Conservation (phyloP, 345 rosid species). For the sweet orange (Citrus sinensis) region DVS_A1.0 CM039162.1:29643001-29643500, state of each 20-base stretch:
- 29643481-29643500: constrained; percentile 27
- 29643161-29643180: constrained; percentile 40
- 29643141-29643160: neutral
- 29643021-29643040: constrained; percentile 38
- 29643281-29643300: constrained; percentile 56
- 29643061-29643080: too few species aligned
- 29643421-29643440: too few species aligned
- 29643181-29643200: constrained; percentile 26
- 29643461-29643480: too few species aligned
- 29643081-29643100: too few species aligned
- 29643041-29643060: constrained; percentile 3
- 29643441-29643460: too few species aligned
- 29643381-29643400: too few species aligned
- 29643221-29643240: constrained; percentile 30
- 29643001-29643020: constrained; percentile 36
- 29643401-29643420: too few species aligned
- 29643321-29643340: constrained; percentile 32
- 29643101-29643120: neutral
- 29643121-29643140: neutral
- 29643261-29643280: constrained; percentile 48
- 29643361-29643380: neutral
- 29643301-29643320: neutral
- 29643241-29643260: constrained; percentile 42
- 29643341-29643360: constrained; percentile 42
- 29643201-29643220: constrained; percentile 1